These are phyloP conservation scores for Geranium rotundifolium DNA, from an alignment of 345 rosid genomes.

Conservation along the genomic window DNA sequence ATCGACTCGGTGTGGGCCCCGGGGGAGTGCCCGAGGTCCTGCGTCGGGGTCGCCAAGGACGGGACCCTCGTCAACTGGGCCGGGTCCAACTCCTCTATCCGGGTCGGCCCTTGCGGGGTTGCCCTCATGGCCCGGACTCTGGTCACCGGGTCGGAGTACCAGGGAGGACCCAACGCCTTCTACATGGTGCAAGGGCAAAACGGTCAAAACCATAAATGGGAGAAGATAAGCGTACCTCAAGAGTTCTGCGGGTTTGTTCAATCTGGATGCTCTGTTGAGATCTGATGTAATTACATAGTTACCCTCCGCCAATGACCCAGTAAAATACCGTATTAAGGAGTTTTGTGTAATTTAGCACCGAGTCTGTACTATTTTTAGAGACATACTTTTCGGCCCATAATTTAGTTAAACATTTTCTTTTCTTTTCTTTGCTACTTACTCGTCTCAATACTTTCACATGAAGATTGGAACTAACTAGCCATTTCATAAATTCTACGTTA, in stretches of 20 bases:
- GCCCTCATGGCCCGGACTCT: slow-evolving; percentile 20
- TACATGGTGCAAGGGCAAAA: slow-evolving; percentile 20
- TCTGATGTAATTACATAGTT: slow-evolving; percentile 11
- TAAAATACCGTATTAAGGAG: background rate
- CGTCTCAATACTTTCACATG: too few relatives aligned
- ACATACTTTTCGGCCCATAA: too few relatives aligned
- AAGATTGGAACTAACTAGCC: too few relatives aligned
- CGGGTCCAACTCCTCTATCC: slow-evolving; percentile 13
- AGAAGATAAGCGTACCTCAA: slow-evolving; percentile 19
- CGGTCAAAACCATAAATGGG: slow-evolving; percentile 22
- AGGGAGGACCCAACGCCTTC: slow-evolving; percentile 39
- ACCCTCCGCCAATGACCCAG: too few relatives aligned
- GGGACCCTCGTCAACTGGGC: slow-evolving; percentile 22
- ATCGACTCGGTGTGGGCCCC: slow-evolving; percentile 36
- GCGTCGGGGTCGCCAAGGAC: slow-evolving; percentile 15
- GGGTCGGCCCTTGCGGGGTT: slow-evolving; percentile 32
- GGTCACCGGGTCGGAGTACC: slow-evolving; percentile 39
- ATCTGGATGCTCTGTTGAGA: slow-evolving; percentile 49
- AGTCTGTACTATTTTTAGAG: too few relatives aligned
- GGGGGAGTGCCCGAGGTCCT: slow-evolving; percentile 33
- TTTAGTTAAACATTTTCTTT: too few relatives aligned
- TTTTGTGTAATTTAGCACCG: background rate
- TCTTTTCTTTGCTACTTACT: too few relatives aligned
- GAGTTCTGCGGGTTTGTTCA: slow-evolving; percentile 45
- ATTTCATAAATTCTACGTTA: too few relatives aligned